phyloP scores from a whole-genome alignment of 805 yeast species.

The Spathaspora passalidarum region DNA sequence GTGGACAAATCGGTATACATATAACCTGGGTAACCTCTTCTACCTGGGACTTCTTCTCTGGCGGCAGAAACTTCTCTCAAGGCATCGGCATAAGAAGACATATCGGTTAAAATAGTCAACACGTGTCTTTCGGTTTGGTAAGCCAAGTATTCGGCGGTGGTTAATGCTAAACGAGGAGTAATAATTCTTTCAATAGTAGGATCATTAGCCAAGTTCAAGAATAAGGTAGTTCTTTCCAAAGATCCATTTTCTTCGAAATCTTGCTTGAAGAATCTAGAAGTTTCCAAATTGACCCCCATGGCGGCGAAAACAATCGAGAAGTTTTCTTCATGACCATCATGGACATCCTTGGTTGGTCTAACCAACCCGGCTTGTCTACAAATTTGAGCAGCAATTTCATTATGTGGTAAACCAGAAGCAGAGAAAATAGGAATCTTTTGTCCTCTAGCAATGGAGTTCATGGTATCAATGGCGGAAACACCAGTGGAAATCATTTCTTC shows the following conservation, averaged over 20 bases:
- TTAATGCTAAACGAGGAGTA: conserved; percentile 97
- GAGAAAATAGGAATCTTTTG: conserved; percentile 99
- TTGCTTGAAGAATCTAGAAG: conserved; percentile 97
- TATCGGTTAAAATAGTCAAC: conserved; percentile 94
- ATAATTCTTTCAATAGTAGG: conserved; percentile 99
- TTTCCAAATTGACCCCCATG: conserved; percentile 99
- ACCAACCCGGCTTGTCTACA: conserved; percentile 99
- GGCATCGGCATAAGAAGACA: conserved; percentile 99
- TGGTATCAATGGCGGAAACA: conserved; percentile 96
- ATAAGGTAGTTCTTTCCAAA: conserved; percentile 93
- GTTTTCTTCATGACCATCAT: conserved; percentile 99
- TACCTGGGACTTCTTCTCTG: conserved; percentile 99
- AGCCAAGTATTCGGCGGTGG: conserved; percentile 98
- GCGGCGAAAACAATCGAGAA: conserved; percentile 99
- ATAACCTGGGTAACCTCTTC: conserved; percentile 99
- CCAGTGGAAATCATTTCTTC: conserved; percentile 99
- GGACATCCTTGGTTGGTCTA: conserved; percentile 98
- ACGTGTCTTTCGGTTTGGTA: conserved; percentile 99
- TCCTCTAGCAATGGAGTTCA: conserved; percentile 99
- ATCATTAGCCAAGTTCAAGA: conserved; percentile 96
- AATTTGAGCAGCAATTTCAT: conserved; percentile 99
- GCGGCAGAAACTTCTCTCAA: conserved; percentile 99
- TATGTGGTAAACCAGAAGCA: conserved; percentile 98
- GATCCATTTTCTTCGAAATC: conserved; percentile 99
- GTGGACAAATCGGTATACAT: conserved; percentile 99